Base-by-base conservation (phyloP, 495 filamentous ascomycete genomes). In the Astrothelium subdiscretum region DNA sequence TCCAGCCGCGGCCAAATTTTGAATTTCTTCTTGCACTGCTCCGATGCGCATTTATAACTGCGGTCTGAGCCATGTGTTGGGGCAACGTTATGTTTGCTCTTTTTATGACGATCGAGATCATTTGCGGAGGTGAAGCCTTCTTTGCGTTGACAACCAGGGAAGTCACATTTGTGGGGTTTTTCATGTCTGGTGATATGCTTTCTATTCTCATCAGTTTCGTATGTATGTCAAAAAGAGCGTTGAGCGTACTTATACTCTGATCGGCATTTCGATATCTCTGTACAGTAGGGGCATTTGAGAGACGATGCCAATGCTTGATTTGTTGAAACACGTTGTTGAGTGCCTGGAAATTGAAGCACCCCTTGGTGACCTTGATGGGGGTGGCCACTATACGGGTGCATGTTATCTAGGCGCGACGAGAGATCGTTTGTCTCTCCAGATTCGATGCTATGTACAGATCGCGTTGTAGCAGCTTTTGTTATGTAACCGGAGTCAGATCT, bases 1-100 rank as follows among this genome's bases (percentile, higher is more conserved):
- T 98, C 94, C 59, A 87, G 72, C 8, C 94, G 83, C 11, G 89
- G 91, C 89, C 92, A 97, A 48, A 80, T 77, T 74, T 97, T 97
- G 2, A 42, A 15, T 12, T 51, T 48, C 57, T 59, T 51, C 18
- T 20, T 43, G 8, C 20, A 31, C 24, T 52, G 31, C 5, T 54
- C 38, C 24, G 31, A 20, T 13, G 63, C 44, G 32, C 66, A 68
- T 31, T 52, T 62, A 6, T 11, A 15, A 43, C 66, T 66, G 59
- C 65, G 52, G 42, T 63, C 48, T 29, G 48, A 68, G 61, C 64
- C 63, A 32, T 31, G 20, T 11, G 20, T 32, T 1, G 38, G 58
- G 0, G 63, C 66, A 26, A 68, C 61, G 3, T 27, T 22, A 22
- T 64, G 61, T 38, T 13, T 58, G 32, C 20, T n/a, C 24, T 59